phyloP scores from a whole-genome alignment of 192 early-diverging fungal genomes.

The Coemansia sp. region DNA sequence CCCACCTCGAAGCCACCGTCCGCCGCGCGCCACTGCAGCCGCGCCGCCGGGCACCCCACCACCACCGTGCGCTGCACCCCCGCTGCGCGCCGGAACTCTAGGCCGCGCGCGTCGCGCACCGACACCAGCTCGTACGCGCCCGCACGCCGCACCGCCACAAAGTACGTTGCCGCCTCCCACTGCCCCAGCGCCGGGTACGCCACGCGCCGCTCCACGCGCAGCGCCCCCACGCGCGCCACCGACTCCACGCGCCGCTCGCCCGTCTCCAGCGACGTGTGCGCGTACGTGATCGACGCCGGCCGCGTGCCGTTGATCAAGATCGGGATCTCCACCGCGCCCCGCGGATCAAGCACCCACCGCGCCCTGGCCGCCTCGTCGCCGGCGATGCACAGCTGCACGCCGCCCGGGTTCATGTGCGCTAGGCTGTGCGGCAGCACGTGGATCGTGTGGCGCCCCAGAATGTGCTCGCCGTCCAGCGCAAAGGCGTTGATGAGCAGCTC shows the following conservation, averaged over 20 bases:
- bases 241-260: constrained; percentile 28
- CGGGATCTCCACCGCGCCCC: constrained; percentile 31
- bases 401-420: constrained; percentile 42
- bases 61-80: constrained; percentile 39
- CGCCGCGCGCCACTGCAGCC: constrained; percentile 26
- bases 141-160: constrained; percentile 25
- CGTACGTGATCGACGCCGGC: constrained; percentile 36
- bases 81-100: constrained; percentile 37
- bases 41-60: constrained; percentile 35
- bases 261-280: constrained; percentile 36
- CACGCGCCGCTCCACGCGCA: constrained; percentile 19
- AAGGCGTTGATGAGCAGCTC: constrained; percentile 46
- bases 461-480: constrained; percentile 42
- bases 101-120: constrained; percentile 35
- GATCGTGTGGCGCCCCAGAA: constrained; percentile 50
- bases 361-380: not conserved
- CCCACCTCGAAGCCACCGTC: constrained; percentile 31
- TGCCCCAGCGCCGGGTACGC: constrained; percentile 31
- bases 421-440: constrained; percentile 49
- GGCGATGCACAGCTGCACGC: constrained; percentile 31
- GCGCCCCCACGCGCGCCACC: constrained; percentile 17
- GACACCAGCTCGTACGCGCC: constrained; percentile 42
- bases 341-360: constrained; percentile 31
- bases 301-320: constrained; percentile 46
- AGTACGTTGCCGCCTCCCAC: constrained; percentile 45